Percentiles rank a stretch among this genome's conserved stretches.
These are phyloP conservation scores for Paraphoma chrysanthemicola DNA, from an alignment of 2,329 filamentous ascomycete genomes.

Conservation along the genomic window DNA sequence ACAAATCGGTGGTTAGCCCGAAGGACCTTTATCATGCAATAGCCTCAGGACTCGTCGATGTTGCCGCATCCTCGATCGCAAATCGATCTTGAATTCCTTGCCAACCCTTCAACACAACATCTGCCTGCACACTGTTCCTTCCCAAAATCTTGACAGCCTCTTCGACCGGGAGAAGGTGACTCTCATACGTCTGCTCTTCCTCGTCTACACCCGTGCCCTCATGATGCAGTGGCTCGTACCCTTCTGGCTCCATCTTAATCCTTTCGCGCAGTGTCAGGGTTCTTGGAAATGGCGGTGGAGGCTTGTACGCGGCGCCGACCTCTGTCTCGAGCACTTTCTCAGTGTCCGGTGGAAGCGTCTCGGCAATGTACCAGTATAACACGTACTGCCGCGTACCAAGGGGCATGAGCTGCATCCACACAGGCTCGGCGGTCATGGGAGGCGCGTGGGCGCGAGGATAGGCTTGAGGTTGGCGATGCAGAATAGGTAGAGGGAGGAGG, in stretches of 20 bases:
- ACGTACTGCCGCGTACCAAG: constrained; percentile 51
- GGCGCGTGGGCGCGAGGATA: constrained; percentile 34
- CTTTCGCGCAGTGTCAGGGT: constrained; percentile 48
- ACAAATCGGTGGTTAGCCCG: not conserved
- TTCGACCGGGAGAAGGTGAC: constrained; percentile 50
- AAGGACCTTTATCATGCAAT: constrained; percentile 1
- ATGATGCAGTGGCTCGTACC: constrained; percentile 55
- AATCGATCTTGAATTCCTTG: constrained; percentile 49
- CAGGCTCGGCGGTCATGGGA: constrained; percentile 50
- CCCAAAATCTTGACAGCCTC: constrained; percentile 52
- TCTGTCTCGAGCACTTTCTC: constrained; percentile 34
- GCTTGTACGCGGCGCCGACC: constrained; percentile 40
- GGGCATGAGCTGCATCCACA: constrained; percentile 56
- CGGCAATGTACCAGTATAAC: constrained; percentile 57
- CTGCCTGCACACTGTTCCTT: constrained; percentile 49
- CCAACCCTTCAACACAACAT: constrained; percentile 57
- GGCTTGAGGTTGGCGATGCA: constrained; percentile 53
- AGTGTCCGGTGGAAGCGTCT: constrained; percentile 52
- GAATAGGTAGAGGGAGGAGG: constrained; percentile 54
- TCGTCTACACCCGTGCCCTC: constrained; percentile 57
- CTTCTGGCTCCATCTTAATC: constrained; percentile 47
- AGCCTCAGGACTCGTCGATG: constrained; percentile 28
- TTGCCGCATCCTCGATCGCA: constrained; percentile 29
- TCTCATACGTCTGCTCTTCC: constrained; percentile 54
- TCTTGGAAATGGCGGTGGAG: constrained; percentile 47